phyloP scores from a whole-genome alignment of 1,284 basidiomycete genomes.

The Apiotrichum porosum region DNA sequence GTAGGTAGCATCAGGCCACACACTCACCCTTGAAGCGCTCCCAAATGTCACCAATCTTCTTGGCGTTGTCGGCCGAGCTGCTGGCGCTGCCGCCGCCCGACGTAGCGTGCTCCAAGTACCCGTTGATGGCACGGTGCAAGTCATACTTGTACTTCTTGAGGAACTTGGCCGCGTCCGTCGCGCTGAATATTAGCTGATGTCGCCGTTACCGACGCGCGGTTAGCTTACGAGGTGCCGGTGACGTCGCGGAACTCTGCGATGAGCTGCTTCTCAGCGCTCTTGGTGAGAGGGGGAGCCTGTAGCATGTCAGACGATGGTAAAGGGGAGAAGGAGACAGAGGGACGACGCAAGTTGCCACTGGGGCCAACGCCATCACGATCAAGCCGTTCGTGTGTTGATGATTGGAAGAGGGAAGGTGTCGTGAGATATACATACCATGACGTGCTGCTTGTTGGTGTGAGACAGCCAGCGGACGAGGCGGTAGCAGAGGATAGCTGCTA shows the following conservation, averaged over 20 bases:
- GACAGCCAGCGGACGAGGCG: neutral
- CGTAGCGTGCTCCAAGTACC: slow-evolving; percentile 29
- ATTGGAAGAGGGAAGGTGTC: neutral
- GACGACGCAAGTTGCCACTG: too few species aligned
- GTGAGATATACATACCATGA: slow-evolving; percentile 3
- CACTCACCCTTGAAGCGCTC: slow-evolving; percentile 46
- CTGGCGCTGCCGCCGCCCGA: neutral
- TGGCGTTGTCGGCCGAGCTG: slow-evolving; percentile 27
- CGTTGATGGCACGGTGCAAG: slow-evolving; percentile 38
- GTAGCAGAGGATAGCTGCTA: neutral
- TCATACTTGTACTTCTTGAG: slow-evolving; percentile 45
- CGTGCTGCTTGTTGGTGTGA: too few species aligned
- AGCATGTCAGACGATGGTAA: too few species aligned
- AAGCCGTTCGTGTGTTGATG: too few species aligned
- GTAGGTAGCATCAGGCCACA: neutral
- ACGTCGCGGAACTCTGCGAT: slow-evolving; percentile 37
- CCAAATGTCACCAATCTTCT: slow-evolving; percentile 48
- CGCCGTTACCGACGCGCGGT: too few species aligned
- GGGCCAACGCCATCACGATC: too few species aligned
- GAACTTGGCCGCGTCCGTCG: slow-evolving; percentile 34
- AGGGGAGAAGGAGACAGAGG: too few species aligned
- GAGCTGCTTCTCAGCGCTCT: slow-evolving; percentile 18
- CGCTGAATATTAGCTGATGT: slow-evolving; percentile 12
- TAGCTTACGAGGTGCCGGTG: slow-evolving; percentile 40
- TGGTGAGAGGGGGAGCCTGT: slow-evolving; percentile 19